A percentile compares a stretch with the other conserved stretches of the same genome.
Conservation (phyloP, 306 rosid genomes). For the Malus sylvestris region DNA sequence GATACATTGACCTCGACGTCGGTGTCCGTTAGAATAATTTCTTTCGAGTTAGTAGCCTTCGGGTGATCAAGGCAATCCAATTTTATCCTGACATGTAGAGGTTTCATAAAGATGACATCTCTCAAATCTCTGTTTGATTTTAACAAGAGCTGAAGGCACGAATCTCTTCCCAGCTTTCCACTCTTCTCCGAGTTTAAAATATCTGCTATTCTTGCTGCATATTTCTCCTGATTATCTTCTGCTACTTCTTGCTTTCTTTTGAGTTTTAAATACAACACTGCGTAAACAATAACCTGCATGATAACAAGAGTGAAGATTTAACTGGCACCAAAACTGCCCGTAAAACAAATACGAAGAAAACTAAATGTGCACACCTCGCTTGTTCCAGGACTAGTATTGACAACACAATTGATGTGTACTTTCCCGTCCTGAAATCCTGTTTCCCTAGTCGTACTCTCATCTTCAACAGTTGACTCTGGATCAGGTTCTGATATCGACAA, state of each 20-base stretch:
- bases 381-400: constrained; percentile 76
- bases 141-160: constrained; percentile 41
- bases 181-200: constrained; percentile 37
- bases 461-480: constrained; percentile 35
- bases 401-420: constrained; percentile 33
- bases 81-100: constrained; percentile 62
- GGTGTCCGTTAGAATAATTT: constrained; percentile 54
- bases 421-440: constrained; percentile 32
- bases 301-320: background rate
- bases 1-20: constrained; percentile 49
- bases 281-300: constrained; percentile 58
- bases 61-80: constrained; percentile 51
- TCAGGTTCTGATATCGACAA: constrained; percentile 37
- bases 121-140: constrained; percentile 56
- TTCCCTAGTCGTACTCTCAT: constrained; percentile 20
- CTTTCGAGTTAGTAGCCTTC: constrained; percentile 62
- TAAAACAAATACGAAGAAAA: background rate
- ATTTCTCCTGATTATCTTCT: constrained; percentile 37
- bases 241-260: constrained; percentile 18
- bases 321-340: background rate
- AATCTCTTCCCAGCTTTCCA: constrained; percentile 45
- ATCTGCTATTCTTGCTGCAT: constrained; percentile 57
- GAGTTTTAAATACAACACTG: constrained; percentile 56
- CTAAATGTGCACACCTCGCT: constrained; percentile 59
- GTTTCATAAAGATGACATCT: constrained; percentile 62